Conservation (phyloP, 345 rosid genomes). For the Eucalyptus globulus region DNA sequence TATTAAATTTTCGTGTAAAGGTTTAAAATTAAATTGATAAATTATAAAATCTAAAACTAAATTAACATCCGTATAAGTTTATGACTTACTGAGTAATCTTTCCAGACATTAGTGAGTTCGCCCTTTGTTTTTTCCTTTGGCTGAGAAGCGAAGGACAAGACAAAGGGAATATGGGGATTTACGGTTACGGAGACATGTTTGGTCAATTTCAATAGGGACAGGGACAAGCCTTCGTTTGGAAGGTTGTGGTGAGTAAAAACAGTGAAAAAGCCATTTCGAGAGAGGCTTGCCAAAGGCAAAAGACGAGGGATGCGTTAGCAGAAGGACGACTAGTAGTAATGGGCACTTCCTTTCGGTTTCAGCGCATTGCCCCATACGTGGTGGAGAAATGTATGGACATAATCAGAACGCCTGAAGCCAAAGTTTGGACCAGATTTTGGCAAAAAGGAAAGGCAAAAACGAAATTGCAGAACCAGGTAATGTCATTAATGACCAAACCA, state of each 20-base stretch:
- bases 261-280: background rate
- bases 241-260: background rate
- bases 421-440: background rate
- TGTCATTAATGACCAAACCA: background rate
- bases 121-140: background rate
- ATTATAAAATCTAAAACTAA: background rate
- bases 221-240: background rate
- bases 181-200: background rate
- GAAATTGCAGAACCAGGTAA: background rate
- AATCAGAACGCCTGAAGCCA: background rate
- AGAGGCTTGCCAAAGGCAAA: background rate
- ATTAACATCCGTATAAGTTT: fast-evolving
- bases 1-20: fast-evolving
- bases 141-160: background rate
- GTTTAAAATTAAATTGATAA: fast-evolving
- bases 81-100: background rate
- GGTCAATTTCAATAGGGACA: background rate
- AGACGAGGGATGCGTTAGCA: background rate
- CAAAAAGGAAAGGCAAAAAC: background rate
- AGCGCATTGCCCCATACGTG: background rate
- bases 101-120: background rate
- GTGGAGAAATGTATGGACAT: background rate
- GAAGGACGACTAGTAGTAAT: background rate
- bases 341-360: background rate
- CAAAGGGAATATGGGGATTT: background rate